Conservation (phyloP, 208 protist species). For the Trypanosoma grayi region DNA sequence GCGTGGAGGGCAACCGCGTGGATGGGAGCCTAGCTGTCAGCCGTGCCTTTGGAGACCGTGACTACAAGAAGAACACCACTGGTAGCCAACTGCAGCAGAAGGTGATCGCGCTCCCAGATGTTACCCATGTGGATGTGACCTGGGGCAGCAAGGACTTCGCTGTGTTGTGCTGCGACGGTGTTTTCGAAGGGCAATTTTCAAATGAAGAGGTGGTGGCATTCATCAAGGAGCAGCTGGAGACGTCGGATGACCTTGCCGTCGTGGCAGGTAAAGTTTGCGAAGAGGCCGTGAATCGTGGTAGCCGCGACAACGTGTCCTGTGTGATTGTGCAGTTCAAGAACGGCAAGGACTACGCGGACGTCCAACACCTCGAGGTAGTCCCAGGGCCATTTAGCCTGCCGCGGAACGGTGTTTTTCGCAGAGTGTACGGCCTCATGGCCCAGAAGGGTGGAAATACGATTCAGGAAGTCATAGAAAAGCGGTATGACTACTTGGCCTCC, state of each 20-base stretch:
- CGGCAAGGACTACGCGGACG: constrained; percentile 75
- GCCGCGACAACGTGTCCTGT: constrained; percentile 91
- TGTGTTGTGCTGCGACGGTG: constrained; percentile 91
- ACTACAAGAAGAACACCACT: constrained; percentile 85
- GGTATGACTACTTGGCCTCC: constrained; percentile 65
- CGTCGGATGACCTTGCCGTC: constrained; percentile 68
- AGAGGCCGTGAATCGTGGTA: constrained; percentile 87
- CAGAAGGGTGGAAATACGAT: constrained; percentile 67
- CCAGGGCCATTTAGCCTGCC: constrained; percentile 81
- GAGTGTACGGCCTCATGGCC: constrained; percentile 82
- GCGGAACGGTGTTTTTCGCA: constrained; percentile 72
- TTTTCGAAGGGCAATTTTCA: constrained; percentile 90
- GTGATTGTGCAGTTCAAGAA: constrained; percentile 89
- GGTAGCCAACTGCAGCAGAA: constrained; percentile 79
- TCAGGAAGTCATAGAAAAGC: constrained; percentile 73
- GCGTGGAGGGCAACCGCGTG: constrained; percentile 92
- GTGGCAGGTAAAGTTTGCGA: constrained; percentile 84
- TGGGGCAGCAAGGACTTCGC: constrained; percentile 77
- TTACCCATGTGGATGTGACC: constrained; percentile 72
- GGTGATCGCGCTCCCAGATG: constrained; percentile 88
- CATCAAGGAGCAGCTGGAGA: constrained; percentile 77
- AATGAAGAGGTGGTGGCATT: constrained; percentile 90
- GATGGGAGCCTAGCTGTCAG: constrained; percentile 93
- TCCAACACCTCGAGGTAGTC: constrained; percentile 62
- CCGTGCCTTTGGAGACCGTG: constrained; percentile 92